Evolutionary conservation across 805 yeast genomes (phyloP).

Genomic region (Grigorovia yakushimaensis): DNA sequence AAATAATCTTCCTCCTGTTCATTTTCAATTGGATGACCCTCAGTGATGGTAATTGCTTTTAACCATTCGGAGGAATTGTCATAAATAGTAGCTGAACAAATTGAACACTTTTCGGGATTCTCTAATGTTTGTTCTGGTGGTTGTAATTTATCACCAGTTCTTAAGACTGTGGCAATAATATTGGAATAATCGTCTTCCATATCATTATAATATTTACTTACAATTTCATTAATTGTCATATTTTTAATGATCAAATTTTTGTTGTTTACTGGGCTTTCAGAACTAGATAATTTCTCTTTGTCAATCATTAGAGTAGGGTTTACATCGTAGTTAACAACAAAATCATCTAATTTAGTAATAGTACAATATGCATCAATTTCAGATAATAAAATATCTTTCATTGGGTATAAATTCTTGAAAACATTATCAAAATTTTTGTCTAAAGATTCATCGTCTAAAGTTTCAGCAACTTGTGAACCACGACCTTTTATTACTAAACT

Average conservation of each 20-base stretch:
- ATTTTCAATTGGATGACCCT: slow-evolving; percentile 39
- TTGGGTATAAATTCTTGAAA: slow-evolving; percentile 52
- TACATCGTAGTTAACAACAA: slow-evolving; percentile 17
- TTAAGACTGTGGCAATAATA: slow-evolving; percentile 84
- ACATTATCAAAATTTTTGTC: slow-evolving; percentile 23
- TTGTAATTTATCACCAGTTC: slow-evolving; percentile 71
- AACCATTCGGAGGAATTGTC: slow-evolving; percentile 60
- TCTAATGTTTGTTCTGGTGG: slow-evolving; percentile 29
- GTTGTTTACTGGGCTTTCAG: slow-evolving; percentile 23
- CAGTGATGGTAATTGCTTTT: slow-evolving; percentile 52
- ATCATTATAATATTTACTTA: slow-evolving; percentile 57
- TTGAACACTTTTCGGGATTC: slow-evolving; percentile 33
- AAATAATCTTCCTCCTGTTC: slow-evolving; percentile 34
- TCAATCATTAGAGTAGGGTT: slow-evolving; percentile 16
- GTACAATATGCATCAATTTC: slow-evolving; percentile 52
- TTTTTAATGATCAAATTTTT: slow-evolving; percentile 36
- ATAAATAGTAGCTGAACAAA: slow-evolving; percentile 49
- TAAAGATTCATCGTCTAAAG: slow-evolving; percentile 34
- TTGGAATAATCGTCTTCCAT: slow-evolving; percentile 78
- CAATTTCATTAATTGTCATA: slow-evolving; percentile 74
- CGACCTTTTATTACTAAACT: slow-evolving; percentile 79
- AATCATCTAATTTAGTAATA: slow-evolving; percentile 28
- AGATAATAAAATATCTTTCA: slow-evolving; percentile 61
- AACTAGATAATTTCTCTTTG: slow-evolving; percentile 20
- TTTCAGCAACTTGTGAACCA: slow-evolving; percentile 54